These are phyloP conservation scores for Zanthoxylum bungeanum DNA, from an alignment of 345 rosid species.

Conservation along the genomic window DNA sequence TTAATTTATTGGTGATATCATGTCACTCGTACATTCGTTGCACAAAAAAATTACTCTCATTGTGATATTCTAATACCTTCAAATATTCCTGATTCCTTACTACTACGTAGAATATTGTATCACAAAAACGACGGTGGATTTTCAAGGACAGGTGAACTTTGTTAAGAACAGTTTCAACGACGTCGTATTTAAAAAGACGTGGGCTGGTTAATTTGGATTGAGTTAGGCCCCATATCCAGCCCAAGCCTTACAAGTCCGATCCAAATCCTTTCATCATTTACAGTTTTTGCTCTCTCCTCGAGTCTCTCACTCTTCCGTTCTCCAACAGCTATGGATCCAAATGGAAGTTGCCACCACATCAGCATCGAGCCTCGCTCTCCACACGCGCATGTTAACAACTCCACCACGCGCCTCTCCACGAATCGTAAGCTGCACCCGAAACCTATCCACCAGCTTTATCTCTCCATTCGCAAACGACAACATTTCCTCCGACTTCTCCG, in stretches of 20 bases:
- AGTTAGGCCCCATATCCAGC: neutral
- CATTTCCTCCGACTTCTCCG: constrained; percentile 47
- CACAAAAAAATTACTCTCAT: too few relatives aligned
- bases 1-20: too few relatives aligned
- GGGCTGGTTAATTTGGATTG: neutral
- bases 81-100: too few relatives aligned
- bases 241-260: neutral
- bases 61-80: too few relatives aligned
- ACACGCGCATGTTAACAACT: constrained; percentile 36
- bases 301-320: neutral
- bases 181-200: too few relatives aligned
- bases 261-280: neutral
- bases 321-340: neutral
- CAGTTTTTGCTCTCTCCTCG: neutral
- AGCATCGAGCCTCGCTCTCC: constrained; percentile 43
- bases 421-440: constrained; percentile 22
- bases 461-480: constrained; percentile 46
- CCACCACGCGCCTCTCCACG: constrained; percentile 25
- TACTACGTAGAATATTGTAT: too few relatives aligned
- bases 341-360: constrained; percentile 56
- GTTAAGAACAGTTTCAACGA: too few relatives aligned
- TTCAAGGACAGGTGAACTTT: too few relatives aligned
- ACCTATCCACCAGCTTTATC: constrained; percentile 35
- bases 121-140: too few relatives aligned
- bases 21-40: too few relatives aligned